Percentiles rank a stretch among this genome's conserved stretches.
Evolutionary conservation across 495 filamentous ascomycete species (phyloP).

Genomic region (Xylaria flabelliformis): DNA sequence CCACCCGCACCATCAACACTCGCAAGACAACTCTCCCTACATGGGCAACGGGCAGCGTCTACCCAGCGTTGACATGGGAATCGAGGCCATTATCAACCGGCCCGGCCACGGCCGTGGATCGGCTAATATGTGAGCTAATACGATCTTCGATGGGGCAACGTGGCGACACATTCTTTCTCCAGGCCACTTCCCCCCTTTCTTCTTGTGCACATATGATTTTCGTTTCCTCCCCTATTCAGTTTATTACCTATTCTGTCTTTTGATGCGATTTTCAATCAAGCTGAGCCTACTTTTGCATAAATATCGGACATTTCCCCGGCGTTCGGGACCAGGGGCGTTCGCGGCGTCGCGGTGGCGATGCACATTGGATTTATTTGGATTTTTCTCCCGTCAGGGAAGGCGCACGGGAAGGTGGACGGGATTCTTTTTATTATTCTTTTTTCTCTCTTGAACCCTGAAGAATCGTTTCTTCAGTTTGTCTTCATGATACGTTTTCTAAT

Average conservation of each 20-base stretch:
- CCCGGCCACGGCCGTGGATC: constrained; percentile 37
- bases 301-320: not conserved
- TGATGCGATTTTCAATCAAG: constrained; percentile 11
- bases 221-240: constrained; percentile 23
- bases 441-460: not conserved
- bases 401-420: constrained; percentile 6
- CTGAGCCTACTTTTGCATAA: not conserved
- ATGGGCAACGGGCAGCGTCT: constrained; percentile 53
- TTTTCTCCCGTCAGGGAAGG: not conserved
- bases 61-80: constrained; percentile 64
- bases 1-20: constrained; percentile 35
- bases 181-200: not conserved
- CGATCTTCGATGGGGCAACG: not conserved
- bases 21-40: constrained; percentile 54
- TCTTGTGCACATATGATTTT: constrained; percentile 6
- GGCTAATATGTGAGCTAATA: constrained; percentile 26
- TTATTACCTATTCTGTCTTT: constrained; percentile 23
- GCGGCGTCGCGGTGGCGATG: not conserved
- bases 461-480: not conserved
- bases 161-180: not conserved
- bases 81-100: constrained; percentile 61
- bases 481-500: constrained; percentile 25
- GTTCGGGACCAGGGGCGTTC: constrained; percentile 18
- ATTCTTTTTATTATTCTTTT: constrained; percentile 19
- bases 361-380: constrained; percentile 1